Percentiles rank a stretch among this genome's conserved stretches.
phyloP scores from a whole-genome alignment of 257 asterid species.

The Solanum tacnaense region DNA sequence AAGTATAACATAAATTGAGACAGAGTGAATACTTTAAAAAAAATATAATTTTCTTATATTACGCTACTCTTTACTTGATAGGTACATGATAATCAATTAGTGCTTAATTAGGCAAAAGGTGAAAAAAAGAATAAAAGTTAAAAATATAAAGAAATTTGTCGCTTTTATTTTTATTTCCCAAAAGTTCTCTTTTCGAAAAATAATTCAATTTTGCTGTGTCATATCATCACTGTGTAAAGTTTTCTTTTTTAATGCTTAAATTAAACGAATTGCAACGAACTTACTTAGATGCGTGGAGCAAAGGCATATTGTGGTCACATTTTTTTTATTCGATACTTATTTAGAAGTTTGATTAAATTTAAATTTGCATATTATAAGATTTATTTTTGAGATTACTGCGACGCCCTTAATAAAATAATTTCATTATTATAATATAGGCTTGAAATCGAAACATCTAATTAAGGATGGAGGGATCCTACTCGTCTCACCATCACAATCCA shows the following conservation, averaged over 20 bases:
- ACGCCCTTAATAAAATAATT: neutral
- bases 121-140: neutral
- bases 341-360: neutral
- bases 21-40: accelerated
- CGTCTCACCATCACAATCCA: neutral
- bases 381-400: neutral
- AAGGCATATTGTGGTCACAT: neutral
- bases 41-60: neutral
- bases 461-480: accelerated
- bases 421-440: neutral
- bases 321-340: accelerated
- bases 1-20: accelerated
- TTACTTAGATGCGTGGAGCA: neutral
- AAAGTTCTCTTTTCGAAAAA: neutral
- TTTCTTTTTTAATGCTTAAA: neutral
- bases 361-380: neutral
- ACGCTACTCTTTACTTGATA: neutral
- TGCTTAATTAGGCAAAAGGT: neutral
- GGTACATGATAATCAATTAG: neutral
- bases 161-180: neutral
- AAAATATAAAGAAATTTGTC: neutral
- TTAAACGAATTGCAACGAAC: neutral
- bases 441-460: neutral
- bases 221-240: neutral
- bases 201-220: neutral